Evolutionary conservation across 169 alveolate genomes (phyloP).

Genomic region (Plasmodium reichenowi): DNA sequence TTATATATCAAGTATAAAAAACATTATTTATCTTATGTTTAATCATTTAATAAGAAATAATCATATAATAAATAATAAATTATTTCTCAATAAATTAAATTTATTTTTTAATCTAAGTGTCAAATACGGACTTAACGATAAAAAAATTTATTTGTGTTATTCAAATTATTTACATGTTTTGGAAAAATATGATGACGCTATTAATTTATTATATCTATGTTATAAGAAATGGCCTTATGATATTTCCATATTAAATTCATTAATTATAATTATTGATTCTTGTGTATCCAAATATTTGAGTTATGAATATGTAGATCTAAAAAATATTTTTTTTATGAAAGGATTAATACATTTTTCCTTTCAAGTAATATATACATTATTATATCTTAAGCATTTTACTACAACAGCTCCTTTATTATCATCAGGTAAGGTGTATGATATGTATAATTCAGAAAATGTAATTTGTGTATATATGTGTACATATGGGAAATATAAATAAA

Average conservation of each 20-base stretch:
- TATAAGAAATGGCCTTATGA: conserved; percentile 64
- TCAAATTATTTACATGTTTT: conserved; percentile 49
- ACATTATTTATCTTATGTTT: conserved; percentile 50
- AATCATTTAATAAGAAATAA: conserved; percentile 62
- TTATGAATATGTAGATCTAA: conserved; percentile 59
- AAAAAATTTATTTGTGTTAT: conserved; percentile 35
- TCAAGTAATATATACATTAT: conserved; percentile 21
- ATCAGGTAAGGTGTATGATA: conserved; percentile 15
- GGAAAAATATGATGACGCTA: conserved; percentile 60
- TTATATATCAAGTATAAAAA: conserved; percentile 16
- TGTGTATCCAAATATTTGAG: conserved; percentile 69
- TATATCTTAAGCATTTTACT: conserved; percentile 27
- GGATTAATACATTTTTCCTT: conserved; percentile 47
- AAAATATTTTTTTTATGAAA: conserved; percentile 36
- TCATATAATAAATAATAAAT: conserved; percentile 38
- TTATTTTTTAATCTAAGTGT: conserved; percentile 56
- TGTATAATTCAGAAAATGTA: no score
- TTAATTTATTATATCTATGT: conserved; percentile 19
- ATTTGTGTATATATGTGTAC: no score
- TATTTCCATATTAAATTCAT: conserved; percentile 29
- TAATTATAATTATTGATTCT: conserved; percentile 68
- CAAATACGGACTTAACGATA: conserved; percentile 55
- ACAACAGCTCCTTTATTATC: conserved; percentile 24
- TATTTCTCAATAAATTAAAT: conserved; percentile 67
- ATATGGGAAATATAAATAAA: background rate